phyloP scores from a whole-genome alignment of 352 stramenopile species.

The Phytophthora vignae region DNA sequence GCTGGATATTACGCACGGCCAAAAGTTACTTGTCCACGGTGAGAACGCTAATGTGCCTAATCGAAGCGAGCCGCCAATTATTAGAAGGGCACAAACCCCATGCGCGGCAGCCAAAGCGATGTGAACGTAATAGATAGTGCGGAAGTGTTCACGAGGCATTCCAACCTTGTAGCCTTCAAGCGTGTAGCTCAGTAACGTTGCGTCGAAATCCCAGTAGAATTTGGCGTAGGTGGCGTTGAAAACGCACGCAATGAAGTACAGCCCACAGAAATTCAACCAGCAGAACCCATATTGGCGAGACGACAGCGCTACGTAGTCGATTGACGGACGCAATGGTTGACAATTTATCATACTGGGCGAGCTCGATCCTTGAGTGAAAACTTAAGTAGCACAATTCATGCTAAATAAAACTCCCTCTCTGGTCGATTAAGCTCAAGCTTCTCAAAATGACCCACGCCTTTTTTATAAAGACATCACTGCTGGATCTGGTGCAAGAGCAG shows the following conservation, averaged over 20 bases:
- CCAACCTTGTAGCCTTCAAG: constrained; percentile 28
- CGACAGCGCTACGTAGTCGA: constrained; percentile 1
- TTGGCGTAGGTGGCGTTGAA: constrained; percentile 21
- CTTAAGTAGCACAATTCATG: not conserved
- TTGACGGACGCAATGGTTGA: not conserved
- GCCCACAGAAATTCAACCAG: constrained; percentile 15
- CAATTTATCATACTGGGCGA: not conserved
- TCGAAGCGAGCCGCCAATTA: constrained; percentile 12
- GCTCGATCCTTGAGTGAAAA: not conserved
- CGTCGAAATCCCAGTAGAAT: constrained; percentile 27
- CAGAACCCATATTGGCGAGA: constrained; percentile 15
- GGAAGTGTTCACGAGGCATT: constrained; percentile 30
- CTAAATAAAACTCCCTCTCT: not conserved
- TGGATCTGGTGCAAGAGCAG: constrained; percentile 69
- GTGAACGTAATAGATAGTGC: constrained; percentile 32
- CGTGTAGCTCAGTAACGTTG: constrained; percentile 10
- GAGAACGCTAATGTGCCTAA: constrained; percentile 16
- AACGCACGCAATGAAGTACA: constrained; percentile 3
- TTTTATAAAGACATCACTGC: constrained; percentile 11
- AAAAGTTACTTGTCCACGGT: not conserved
- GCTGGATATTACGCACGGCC: not conserved
- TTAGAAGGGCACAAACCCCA: constrained; percentile 16
- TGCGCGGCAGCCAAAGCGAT: constrained; percentile 31
- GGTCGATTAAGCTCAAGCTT: not conserved
- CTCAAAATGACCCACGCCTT: not conserved